Base-by-base conservation (phyloP, 495 filamentous ascomycete genomes). In the Podospora appendiculata region DNA sequence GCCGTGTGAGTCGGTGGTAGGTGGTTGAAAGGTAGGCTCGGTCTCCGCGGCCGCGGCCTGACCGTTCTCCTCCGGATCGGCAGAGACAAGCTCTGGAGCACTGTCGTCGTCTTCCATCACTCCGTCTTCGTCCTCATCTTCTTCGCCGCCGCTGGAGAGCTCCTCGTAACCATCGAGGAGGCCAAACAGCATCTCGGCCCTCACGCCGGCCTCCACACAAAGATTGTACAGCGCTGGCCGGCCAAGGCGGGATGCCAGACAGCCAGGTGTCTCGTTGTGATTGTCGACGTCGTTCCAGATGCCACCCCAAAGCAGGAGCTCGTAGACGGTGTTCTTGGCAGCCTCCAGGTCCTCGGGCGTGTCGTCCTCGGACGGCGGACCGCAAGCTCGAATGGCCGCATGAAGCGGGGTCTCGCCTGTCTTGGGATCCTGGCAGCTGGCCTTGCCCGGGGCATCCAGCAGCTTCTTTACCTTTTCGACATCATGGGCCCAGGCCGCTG, bases 211-310 rank as follows among this genome's bases (percentile, higher is more conserved):
- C 67, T 94, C 89, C 1, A 97, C 90, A 60, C 92, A 83, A 36
- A 91, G 61, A 16, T 87, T 81, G 63, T 98, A 98, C 43, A 96
- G 64, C 50, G 85, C 82, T n/a, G 61, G 71, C 55, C 86, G 66
- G 0, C 84, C 85, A 12, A 95, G 69, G 34, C 90, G 72, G 39
- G 72, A 72, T 10, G 93, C 93, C 14, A 96, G 61, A 70, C 94
- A 97, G 1, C 89, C 93, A 0, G 93, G 92, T 12, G 94, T 98
- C 76, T 97, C 90, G 51, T 86, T 77, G 42, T 87, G 82, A 38
- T 73, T 69, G 45, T 97, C 89, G 4, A 98, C 73, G 66, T 95
- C 90, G 69, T 98, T 98, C 93, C 93, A 98, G 50, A 97, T 96
- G 6, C 88, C 94, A 3, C 93, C 93, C 62, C 88, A 82, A 58